Conservation (phyloP, 371 early-diverging fungal species). For the Massospora cicadina region DNA sequence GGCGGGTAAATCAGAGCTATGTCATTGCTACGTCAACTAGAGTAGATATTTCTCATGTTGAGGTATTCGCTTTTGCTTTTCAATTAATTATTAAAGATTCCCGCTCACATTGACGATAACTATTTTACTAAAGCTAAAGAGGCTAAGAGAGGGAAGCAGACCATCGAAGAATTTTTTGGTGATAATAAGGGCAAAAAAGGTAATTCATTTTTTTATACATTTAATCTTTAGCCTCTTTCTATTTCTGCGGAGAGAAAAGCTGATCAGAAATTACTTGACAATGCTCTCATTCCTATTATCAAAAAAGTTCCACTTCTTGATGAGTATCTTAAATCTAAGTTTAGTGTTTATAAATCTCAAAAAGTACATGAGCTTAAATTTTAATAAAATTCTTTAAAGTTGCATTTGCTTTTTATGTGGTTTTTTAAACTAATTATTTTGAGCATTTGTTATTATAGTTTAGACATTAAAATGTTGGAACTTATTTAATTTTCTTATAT, state of each 20-base stretch:
- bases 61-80: constrained; percentile 21
- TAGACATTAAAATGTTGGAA: neutral
- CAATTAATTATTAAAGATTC: constrained; percentile 19
- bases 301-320: constrained; percentile 68
- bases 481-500: neutral
- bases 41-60: constrained; percentile 63
- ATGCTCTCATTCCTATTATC: constrained; percentile 53
- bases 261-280: constrained; percentile 80
- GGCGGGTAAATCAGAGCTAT: constrained; percentile 96
- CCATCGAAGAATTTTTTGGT: constrained; percentile 77
- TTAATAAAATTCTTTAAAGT: constrained; percentile 26
- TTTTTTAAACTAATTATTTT: neutral
- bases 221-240: constrained; percentile 29
- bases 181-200: constrained; percentile 18
- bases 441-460: neutral
- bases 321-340: constrained; percentile 69
- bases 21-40: constrained; percentile 97
- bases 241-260: constrained; percentile 48
- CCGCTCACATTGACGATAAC: constrained; percentile 74
- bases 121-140: constrained; percentile 75
- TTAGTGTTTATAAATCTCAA: constrained; percentile 86
- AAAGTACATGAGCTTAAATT: constrained; percentile 86
- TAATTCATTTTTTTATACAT: neutral
- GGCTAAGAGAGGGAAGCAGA: constrained; percentile 46
- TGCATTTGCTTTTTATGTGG: neutral